Percentiles rank a stretch among this genome's conserved stretches.
These are phyloP conservation scores for Cornus florida DNA, from an alignment of 148 eudicot species.

Conservation along the genomic window DNA sequence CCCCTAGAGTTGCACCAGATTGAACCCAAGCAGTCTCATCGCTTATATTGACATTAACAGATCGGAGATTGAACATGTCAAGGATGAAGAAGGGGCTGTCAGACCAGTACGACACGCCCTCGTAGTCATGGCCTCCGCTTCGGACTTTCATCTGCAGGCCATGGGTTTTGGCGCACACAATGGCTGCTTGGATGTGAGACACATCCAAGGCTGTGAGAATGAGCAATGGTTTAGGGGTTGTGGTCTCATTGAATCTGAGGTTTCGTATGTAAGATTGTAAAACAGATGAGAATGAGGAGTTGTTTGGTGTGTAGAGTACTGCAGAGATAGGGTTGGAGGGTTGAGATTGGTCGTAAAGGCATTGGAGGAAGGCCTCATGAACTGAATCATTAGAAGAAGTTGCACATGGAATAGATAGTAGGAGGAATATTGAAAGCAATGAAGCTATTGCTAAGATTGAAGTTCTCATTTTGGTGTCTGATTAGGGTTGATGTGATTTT, in stretches of 20 bases:
- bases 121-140: slow-evolving; percentile 50
- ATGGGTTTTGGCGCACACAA: slow-evolving; percentile 26
- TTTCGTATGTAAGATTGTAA: slow-evolving; percentile 34
- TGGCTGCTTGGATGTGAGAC: slow-evolving; percentile 43
- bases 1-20: slow-evolving; percentile 15
- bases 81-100: slow-evolving; percentile 14
- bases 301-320: slow-evolving; percentile 22
- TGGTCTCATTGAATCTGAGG: slow-evolving; percentile 36
- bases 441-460: not conserved
- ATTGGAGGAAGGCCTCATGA: slow-evolving; percentile 21
- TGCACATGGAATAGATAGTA: slow-evolving; percentile 1
- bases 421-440: not conserved
- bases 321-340: slow-evolving; percentile 29
- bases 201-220: slow-evolving; percentile 31
- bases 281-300: slow-evolving; percentile 29
- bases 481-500: not conserved
- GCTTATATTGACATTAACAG: slow-evolving; percentile 6
- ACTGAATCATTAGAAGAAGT: not conserved
- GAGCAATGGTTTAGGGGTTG: slow-evolving; percentile 34
- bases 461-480: not conserved
- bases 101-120: slow-evolving; percentile 26
- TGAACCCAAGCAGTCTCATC: slow-evolving; percentile 21
- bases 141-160: slow-evolving; percentile 34
- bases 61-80: slow-evolving; percentile 18
- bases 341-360: slow-evolving; percentile 29